Base-by-base conservation (phyloP, 164 flowering plant species). In the Umbellularia californica region DNA sequence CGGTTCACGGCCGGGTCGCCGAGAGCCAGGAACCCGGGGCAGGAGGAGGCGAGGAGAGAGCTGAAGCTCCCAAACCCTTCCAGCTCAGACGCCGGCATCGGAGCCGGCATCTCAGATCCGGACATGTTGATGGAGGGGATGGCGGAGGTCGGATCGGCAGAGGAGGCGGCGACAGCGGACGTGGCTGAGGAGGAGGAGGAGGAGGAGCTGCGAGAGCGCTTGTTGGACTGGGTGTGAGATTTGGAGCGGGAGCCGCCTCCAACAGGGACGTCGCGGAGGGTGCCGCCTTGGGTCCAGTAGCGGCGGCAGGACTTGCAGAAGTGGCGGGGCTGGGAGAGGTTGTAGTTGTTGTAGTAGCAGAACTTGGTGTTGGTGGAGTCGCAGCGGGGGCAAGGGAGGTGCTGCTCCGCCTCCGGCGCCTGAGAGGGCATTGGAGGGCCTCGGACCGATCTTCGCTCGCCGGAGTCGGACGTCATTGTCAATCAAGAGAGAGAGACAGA, bases 321-420 rank as follows among this genome's bases (percentile, higher is more conserved):
- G 77, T 88, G 81, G 27, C 94, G 92, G 13, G 92, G 92, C 84
- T 87, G 92, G 20, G 89, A 81, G 76, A 85, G 85, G 82, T 85
- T 88, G 83, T 88, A 88, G 83, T 88, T 90, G 88, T 88, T 88
- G 86, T 87, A 88, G 87, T 88, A 88, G 76, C 92, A 88, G 83
- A 90, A 90, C 82, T 90, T 90, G 50, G 94, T 90, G 83, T 81
- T 84, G 41, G 77, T 76, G 65, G 92, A 89, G 10, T 87, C 82
- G 74, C 94, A 90, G 19, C 94, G 84, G 11, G 94, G 92, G 70
- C 94, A 90, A 0, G 85, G 82, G 1, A 79, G 79, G 62, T 87
- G 88, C 23, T 79, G 68, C 35, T 79, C 81, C 65, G 79, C 70
- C 5, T 80, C 81, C 10, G 77, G 76, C 14, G 76, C 69, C 24